Conservation (phyloP, 2,329 filamentous ascomycete genomes). For the Diplodia intermedia region DNA sequence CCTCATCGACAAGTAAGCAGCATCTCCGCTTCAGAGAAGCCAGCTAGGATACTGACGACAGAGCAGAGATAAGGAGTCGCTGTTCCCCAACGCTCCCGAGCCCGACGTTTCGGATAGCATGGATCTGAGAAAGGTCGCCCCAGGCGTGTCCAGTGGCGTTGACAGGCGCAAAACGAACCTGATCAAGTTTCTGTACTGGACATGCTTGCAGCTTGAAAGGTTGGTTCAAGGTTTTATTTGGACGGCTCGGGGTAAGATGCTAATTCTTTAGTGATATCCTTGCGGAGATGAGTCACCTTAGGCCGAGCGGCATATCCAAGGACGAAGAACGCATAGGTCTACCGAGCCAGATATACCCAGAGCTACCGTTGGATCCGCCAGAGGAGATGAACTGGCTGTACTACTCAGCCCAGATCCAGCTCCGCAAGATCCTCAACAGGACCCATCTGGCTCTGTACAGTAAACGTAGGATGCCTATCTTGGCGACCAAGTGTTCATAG, state of each 20-base stretch:
- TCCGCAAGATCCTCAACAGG: slow-evolving; percentile 64
- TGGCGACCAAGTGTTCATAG: slow-evolving; percentile 38
- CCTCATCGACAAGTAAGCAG: slow-evolving; percentile 62
- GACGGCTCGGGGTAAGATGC: neutral
- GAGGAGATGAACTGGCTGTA: slow-evolving; percentile 60
- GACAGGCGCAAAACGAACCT: slow-evolving; percentile 43
- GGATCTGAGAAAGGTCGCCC: slow-evolving; percentile 28
- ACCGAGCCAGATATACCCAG: slow-evolving; percentile 63
- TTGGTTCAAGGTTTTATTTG: slow-evolving; percentile 46
- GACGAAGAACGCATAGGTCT: slow-evolving; percentile 69
- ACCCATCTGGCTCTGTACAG: slow-evolving; percentile 64
- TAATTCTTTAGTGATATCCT: slow-evolving; percentile 75
- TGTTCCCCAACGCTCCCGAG: slow-evolving; percentile 10
- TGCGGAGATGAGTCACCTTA: slow-evolving; percentile 75
- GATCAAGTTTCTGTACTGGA: slow-evolving; percentile 80
- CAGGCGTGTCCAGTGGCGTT: slow-evolving; percentile 18
- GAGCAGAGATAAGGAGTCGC: slow-evolving; percentile 28
- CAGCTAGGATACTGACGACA: neutral
- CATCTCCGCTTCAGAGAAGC: neutral
- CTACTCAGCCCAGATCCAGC: slow-evolving; percentile 67
- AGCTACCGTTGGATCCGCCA: slow-evolving; percentile 33
- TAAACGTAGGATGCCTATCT: slow-evolving; percentile 43
- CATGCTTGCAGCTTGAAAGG: slow-evolving; percentile 91
- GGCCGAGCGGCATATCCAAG: slow-evolving; percentile 65
- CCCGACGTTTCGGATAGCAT: slow-evolving; percentile 20